phyloP scores from a whole-genome alignment of 306 rosid genomes.

The Vigna radiata region DNA sequence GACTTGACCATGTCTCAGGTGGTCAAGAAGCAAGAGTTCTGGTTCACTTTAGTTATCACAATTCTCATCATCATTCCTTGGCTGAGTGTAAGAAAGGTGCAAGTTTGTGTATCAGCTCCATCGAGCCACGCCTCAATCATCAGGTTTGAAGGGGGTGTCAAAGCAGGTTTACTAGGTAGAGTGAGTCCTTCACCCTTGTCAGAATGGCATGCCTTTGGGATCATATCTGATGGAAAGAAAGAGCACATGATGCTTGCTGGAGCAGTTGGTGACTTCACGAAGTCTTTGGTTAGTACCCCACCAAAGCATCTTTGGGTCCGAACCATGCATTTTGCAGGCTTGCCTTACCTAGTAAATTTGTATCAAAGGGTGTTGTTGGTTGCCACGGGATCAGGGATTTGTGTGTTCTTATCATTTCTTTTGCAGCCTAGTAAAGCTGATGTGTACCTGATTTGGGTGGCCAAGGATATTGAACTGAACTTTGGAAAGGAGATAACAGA shows the following conservation, averaged over 20 bases:
- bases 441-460: constrained; percentile 73
- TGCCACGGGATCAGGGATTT: constrained; percentile 81
- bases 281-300: constrained; percentile 56
- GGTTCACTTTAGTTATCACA: constrained; percentile 65
- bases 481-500: constrained; percentile 63
- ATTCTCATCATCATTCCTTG: constrained; percentile 61
- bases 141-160: constrained; percentile 64
- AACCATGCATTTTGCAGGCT: constrained; percentile 61
- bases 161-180: constrained; percentile 66
- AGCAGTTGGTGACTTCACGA: constrained; percentile 76
- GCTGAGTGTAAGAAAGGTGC: constrained; percentile 56
- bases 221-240: constrained; percentile 63
- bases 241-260: constrained; percentile 74
- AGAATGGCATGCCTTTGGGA: constrained; percentile 82
- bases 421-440: constrained; percentile 58
- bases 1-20: constrained; percentile 29
- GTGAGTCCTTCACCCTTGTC: constrained; percentile 71
- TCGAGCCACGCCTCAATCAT: constrained; percentile 67
- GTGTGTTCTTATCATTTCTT: constrained; percentile 73
- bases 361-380: constrained; percentile 62
- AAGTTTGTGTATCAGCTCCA: constrained; percentile 53
- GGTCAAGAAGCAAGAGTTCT: constrained; percentile 54
- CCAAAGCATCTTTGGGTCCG: constrained; percentile 69
- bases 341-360: constrained; percentile 68
- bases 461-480: constrained; percentile 69